Percentiles rank a stretch among this genome's conserved stretches.
phyloP scores from a whole-genome alignment of 371 early-diverging fungal genomes.

The Haplosporangium sp. region DNA sequence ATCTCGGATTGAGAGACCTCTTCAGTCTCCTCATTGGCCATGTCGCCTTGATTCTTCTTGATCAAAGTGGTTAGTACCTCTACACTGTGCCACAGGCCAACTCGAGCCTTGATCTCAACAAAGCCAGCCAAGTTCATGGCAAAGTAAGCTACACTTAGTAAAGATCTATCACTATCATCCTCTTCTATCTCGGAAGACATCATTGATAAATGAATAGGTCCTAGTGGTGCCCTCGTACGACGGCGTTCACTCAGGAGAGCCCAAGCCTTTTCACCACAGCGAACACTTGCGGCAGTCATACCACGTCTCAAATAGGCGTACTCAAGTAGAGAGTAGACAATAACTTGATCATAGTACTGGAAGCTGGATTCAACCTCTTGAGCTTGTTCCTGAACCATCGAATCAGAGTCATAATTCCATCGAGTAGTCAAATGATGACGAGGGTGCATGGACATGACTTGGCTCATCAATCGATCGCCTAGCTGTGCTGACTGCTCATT shows the following conservation, averaged over 20 bases:
- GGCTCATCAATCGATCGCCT: conserved; percentile 49
- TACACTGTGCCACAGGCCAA: conserved; percentile 50
- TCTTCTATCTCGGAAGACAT: conserved; percentile 12
- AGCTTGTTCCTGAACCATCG: not conserved
- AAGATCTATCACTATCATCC: conserved; percentile 25
- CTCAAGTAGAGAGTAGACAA: conserved; percentile 49
- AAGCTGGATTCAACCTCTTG: conserved; percentile 35
- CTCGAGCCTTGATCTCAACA: conserved; percentile 55
- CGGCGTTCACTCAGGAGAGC: conserved; percentile 43
- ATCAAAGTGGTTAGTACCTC: conserved; percentile 36
- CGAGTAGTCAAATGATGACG: conserved; percentile 32
- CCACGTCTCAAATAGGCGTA: conserved; percentile 53
- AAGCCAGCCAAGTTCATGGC: conserved; percentile 52
- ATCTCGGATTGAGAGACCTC: conserved; percentile 42
- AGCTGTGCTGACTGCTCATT: conserved; percentile 36
- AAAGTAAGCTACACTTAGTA: conserved; percentile 41
- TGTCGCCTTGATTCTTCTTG: conserved; percentile 11
- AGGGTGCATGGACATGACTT: conserved; percentile 53
- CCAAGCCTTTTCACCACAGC: conserved; percentile 56
- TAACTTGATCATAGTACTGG: conserved; percentile 52
- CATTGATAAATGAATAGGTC: not conserved
- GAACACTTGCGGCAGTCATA: conserved; percentile 45
- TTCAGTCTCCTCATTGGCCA: conserved; percentile 9
- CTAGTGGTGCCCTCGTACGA: conserved; percentile 24
- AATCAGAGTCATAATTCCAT: not conserved